Evolutionary conservation across 768 basidiomycete species (phyloP).

Genomic region (Xerocomus brunneocitrinus): DNA sequence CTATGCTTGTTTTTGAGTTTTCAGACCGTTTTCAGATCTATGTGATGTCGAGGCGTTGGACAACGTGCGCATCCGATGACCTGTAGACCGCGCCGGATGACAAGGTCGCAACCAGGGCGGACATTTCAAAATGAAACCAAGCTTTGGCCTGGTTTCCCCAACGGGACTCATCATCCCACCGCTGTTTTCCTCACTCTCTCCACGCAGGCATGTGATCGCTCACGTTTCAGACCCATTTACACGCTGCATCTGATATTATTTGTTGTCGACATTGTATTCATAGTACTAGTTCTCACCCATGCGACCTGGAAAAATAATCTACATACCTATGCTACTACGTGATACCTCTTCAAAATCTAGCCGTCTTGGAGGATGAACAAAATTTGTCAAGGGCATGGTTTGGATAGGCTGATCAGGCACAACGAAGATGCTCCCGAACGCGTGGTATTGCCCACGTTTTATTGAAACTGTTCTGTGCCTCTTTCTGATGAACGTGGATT

Average conservation of each 20-base stretch:
- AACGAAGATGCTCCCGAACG: background rate
- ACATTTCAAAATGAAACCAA: background rate
- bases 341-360: background rate
- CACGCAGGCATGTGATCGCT: conserved; percentile 9
- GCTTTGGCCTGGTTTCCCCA: background rate
- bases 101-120: background rate
- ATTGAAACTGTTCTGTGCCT: background rate
- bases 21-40: conserved; percentile 21
- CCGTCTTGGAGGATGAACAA: too few relatives aligned
- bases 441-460: background rate
- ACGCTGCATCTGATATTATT: conserved; percentile 19
- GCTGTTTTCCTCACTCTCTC: conserved; percentile 1
- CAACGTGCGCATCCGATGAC: conserved; percentile 19
- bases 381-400: too few relatives aligned
- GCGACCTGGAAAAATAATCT: conserved; percentile 4
- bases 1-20: background rate
- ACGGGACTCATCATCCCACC: background rate
- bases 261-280: conserved; percentile 21
- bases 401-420: background rate
- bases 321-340: conserved; percentile 7
- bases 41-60: conserved; percentile 26
- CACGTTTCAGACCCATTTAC: conserved; percentile 7
- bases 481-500: background rate
- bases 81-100: background rate
- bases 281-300: conserved; percentile 4